These are phyloP conservation scores for Copromyces sp. DNA, from an alignment of 495 filamentous ascomycete species.

Conservation along the genomic window DNA sequence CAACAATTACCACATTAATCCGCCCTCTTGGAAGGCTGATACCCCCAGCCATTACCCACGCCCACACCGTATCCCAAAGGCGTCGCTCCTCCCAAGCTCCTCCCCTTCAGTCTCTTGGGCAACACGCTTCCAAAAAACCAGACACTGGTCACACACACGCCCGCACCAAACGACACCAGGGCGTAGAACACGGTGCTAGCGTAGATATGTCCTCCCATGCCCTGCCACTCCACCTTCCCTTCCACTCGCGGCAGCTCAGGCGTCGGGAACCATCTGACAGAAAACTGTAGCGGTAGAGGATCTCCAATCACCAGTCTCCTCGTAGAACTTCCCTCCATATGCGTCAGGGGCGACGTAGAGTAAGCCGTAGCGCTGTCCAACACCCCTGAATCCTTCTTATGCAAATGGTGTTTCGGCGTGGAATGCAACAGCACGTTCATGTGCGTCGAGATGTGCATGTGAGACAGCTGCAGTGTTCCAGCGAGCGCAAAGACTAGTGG, in stretches of 20 bases:
- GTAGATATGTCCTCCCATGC: constrained; percentile 57
- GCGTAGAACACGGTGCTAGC: constrained; percentile 58
- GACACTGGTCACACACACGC: constrained; percentile 40
- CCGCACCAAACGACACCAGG: constrained; percentile 46
- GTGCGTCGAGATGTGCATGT: constrained; percentile 82
- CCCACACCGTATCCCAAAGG: constrained; percentile 37
- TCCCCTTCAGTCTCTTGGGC: constrained; percentile 40
- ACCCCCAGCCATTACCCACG: constrained; percentile 47
- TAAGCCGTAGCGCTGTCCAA: constrained; percentile 83
- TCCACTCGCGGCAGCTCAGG: constrained; percentile 50
- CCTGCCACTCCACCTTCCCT: constrained; percentile 45
- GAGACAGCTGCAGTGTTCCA: constrained; percentile 77
- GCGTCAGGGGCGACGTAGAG: constrained; percentile 61
- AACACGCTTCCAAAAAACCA: constrained; percentile 57
- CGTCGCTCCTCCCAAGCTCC: constrained; percentile 43
- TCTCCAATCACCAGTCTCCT: constrained; percentile 76
- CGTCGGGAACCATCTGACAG: constrained; percentile 76
- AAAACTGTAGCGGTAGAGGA: constrained; percentile 67
- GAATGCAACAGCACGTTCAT: constrained; percentile 84
- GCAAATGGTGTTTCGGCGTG: constrained; percentile 46
- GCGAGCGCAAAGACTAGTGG: constrained; percentile 73
- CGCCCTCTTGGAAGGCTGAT: constrained; percentile 27
- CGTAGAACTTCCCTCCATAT: constrained; percentile 39
- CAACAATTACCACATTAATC: not conserved
- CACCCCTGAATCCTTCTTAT: constrained; percentile 51